These are phyloP conservation scores for Phaffia rhodozyma DNA, from an alignment of 1,284 basidiomycete species.

Conservation along the genomic window DNA sequence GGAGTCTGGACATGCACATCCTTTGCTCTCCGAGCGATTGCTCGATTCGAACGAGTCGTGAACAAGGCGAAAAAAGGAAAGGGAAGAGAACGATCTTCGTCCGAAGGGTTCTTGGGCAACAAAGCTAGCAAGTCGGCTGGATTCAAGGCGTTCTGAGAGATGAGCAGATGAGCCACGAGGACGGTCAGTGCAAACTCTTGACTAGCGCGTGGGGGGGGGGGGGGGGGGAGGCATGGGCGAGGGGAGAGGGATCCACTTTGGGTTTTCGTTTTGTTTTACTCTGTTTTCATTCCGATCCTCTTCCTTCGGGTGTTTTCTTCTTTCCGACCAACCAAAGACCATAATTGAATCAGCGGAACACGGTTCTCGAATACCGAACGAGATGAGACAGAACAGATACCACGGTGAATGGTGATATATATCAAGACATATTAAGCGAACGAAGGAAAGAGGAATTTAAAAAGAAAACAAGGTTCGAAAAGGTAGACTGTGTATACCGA, in stretches of 20 bases:
- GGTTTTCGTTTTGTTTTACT: too few relatives aligned
- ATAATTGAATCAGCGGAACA: background rate
- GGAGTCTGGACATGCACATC: constrained; percentile 38
- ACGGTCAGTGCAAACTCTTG: too few relatives aligned
- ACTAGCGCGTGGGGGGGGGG: too few relatives aligned
- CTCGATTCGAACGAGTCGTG: constrained; percentile 33
- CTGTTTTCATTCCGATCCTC: too few relatives aligned
- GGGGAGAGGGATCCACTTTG: too few relatives aligned
- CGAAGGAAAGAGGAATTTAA: background rate
- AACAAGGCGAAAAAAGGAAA: constrained; percentile 24
- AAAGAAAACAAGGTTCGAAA: background rate
- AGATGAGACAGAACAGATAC: background rate
- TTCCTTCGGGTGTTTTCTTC: too few relatives aligned
- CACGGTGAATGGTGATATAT: background rate
- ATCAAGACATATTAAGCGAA: background rate
- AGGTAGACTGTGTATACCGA: background rate
- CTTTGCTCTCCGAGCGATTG: constrained; percentile 33
- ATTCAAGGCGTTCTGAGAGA: too few relatives aligned
- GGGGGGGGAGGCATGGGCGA: too few relatives aligned
- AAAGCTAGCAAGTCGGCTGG: too few relatives aligned
- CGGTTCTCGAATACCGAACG: too few relatives aligned
- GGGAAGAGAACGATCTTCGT: background rate
- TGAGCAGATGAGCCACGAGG: too few relatives aligned
- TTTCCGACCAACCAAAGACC: background rate
- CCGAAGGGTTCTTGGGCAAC: background rate